Percentiles rank a stretch among this genome's conserved stretches.
Evolutionary conservation across 768 basidiomycete genomes (phyloP).

Genomic region (Heimioporus sp.): DNA sequence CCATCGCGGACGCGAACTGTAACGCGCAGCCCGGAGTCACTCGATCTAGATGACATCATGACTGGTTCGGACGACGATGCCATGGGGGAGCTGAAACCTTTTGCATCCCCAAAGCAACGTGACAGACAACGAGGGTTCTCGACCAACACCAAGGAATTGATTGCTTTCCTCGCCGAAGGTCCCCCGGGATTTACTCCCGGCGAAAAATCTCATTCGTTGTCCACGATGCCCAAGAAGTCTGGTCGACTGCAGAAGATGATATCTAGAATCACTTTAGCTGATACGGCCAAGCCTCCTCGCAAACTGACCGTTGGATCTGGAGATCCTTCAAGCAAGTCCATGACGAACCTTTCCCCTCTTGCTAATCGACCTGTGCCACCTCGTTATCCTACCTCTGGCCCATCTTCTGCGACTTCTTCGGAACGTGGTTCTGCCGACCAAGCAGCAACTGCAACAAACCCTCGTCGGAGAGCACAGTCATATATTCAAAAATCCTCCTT

Average conservation of each 20-base stretch:
- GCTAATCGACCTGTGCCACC: slow-evolving; percentile 63
- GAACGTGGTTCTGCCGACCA: slow-evolving; percentile 26
- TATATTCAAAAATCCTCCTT: slow-evolving; percentile 20
- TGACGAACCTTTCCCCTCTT: slow-evolving; percentile 45
- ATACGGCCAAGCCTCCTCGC: slow-evolving; percentile 30
- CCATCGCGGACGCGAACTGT: slow-evolving; percentile 42
- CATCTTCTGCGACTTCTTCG: slow-evolving; percentile 45
- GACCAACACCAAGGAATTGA: slow-evolving; percentile 44
- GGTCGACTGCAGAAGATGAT: slow-evolving; percentile 81
- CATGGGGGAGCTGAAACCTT: slow-evolving; percentile 21
- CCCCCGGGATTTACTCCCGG: slow-evolving; percentile 43
- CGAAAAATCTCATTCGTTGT: slow-evolving; percentile 43
- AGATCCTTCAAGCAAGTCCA: slow-evolving; percentile 31
- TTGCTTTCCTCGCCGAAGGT: slow-evolving; percentile 58
- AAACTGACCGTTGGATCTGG: slow-evolving; percentile 27
- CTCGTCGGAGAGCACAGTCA: slow-evolving; percentile 30
- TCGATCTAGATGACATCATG: slow-evolving; percentile 77
- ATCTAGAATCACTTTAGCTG: slow-evolving; percentile 64
- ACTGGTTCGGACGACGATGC: slow-evolving; percentile 65
- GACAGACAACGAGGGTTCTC: slow-evolving; percentile 40
- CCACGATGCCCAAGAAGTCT: slow-evolving; percentile 39
- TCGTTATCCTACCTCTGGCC: slow-evolving; percentile 45
- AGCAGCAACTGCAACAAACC: slow-evolving; percentile 3
- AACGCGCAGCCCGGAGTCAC: slow-evolving; percentile 59
- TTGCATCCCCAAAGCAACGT: slow-evolving; percentile 42